phyloP scores from a whole-genome alignment of 2,329 filamentous ascomycete species.

The Arthroderma uncinatum region DNA sequence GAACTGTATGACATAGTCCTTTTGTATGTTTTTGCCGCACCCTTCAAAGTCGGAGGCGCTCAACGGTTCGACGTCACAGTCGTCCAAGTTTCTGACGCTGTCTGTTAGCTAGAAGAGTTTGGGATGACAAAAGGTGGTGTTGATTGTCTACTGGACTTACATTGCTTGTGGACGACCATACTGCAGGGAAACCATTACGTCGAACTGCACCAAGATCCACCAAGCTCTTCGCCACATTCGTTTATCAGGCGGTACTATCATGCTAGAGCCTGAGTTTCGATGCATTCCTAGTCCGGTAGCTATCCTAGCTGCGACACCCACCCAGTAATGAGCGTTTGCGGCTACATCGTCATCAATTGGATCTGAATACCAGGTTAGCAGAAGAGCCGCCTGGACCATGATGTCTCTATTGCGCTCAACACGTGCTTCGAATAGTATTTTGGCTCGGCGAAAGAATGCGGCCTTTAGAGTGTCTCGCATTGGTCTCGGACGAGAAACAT shows the following conservation, averaged over 20 bases:
- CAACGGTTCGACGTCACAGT: constrained; percentile 41
- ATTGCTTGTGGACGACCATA: constrained; percentile 45
- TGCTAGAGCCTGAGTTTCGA: constrained; percentile 32
- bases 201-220: constrained; percentile 36
- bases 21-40: constrained; percentile 35
- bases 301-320: constrained; percentile 43
- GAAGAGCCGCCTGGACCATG: constrained; percentile 44
- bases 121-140: neutral
- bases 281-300: constrained; percentile 47
- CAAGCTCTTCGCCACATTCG: constrained; percentile 36
- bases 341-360: constrained; percentile 43
- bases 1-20: constrained; percentile 39
- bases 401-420: constrained; percentile 45
- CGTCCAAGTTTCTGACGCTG: constrained; percentile 35
- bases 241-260: constrained; percentile 32
- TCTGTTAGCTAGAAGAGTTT: neutral
- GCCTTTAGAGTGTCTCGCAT: constrained; percentile 38
- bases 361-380: constrained; percentile 47
- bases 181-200: constrained; percentile 34
- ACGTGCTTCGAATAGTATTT: constrained; percentile 43
- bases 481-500: constrained; percentile 35
- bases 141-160: constrained; percentile 26
- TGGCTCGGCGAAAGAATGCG: constrained; percentile 43
- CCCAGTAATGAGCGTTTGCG: constrained; percentile 44
- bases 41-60: constrained; percentile 38